Conservation (phyloP, 2,329 filamentous ascomycete species). For the Ceratocystis harringtonii region DNA sequence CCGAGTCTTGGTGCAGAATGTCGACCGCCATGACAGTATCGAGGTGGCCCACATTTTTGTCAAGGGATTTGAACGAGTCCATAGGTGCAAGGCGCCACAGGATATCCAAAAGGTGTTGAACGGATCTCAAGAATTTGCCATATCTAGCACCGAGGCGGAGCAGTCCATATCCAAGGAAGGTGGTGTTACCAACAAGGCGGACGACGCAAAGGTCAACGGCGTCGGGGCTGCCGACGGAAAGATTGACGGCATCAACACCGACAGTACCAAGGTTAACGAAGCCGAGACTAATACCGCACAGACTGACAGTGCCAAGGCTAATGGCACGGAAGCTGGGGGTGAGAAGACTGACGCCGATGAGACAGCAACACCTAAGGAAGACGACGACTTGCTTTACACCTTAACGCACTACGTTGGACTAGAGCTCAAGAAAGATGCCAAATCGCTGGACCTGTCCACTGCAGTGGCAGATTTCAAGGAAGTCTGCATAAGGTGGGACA, state of each 20-base stretch:
- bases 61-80: constrained; percentile 76
- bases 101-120: constrained; percentile 40
- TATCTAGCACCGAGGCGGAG: constrained; percentile 20
- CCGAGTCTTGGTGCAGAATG: constrained; percentile 63
- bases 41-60: constrained; percentile 80
- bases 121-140: constrained; percentile 35
- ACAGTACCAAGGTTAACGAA: too few species aligned
- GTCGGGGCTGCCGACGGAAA: too few species aligned
- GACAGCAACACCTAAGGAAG: constrained; percentile 14
- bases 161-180: constrained; percentile 12
- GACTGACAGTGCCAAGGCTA: too few species aligned
- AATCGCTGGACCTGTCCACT: constrained; percentile 61
- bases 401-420: constrained; percentile 91
- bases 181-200: constrained; percentile 21
- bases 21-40: constrained; percentile 69
- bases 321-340: constrained; percentile 19
- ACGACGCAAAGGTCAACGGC: constrained; percentile 31
- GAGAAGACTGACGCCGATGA: constrained; percentile 24
- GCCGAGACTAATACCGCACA: too few species aligned
- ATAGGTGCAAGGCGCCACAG: constrained; percentile 46
- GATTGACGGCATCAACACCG: constrained; percentile 20
- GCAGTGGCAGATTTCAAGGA: constrained; percentile 77
- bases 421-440: constrained; percentile 61
- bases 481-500: constrained; percentile 61
- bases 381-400: constrained; percentile 50